A percentile compares a stretch with the other conserved stretches of the same genome.
Conservation (phyloP, 2,329 filamentous ascomycete genomes). For the Phialocephala sp. region DNA sequence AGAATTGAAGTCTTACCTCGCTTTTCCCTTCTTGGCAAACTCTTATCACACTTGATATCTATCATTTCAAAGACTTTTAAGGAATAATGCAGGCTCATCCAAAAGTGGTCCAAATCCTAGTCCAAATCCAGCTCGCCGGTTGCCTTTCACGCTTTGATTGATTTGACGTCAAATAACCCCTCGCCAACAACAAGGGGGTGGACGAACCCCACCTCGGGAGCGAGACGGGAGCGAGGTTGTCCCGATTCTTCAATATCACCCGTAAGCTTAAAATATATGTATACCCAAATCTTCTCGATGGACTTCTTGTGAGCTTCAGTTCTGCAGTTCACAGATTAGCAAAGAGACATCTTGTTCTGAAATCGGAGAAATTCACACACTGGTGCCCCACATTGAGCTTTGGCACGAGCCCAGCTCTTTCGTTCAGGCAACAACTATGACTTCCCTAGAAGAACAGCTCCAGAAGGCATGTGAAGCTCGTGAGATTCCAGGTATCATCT, state of each 20-base stretch:
- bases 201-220: background rate
- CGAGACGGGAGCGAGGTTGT: background rate
- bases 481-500: slow-evolving; percentile 27
- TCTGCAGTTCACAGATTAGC: background rate
- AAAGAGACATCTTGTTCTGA: background rate
- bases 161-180: background rate
- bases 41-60: background rate
- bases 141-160: background rate
- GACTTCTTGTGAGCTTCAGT: background rate
- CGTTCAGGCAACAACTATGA: background rate
- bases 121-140: background rate
- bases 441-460: slow-evolving; percentile 20
- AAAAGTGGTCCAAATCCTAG: background rate
- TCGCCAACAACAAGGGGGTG: background rate
- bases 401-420: no score
- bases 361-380: no score
- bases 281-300: no score
- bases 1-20: background rate
- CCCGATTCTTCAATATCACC: background rate
- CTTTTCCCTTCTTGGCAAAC: background rate
- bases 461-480: slow-evolving; percentile 23
- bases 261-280: no score
- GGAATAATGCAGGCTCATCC: no score
- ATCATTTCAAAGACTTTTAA: background rate
- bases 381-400: background rate